phyloP scores from a whole-genome alignment of 1,284 basidiomycete genomes.

The Trichosporon sp. region DNA sequence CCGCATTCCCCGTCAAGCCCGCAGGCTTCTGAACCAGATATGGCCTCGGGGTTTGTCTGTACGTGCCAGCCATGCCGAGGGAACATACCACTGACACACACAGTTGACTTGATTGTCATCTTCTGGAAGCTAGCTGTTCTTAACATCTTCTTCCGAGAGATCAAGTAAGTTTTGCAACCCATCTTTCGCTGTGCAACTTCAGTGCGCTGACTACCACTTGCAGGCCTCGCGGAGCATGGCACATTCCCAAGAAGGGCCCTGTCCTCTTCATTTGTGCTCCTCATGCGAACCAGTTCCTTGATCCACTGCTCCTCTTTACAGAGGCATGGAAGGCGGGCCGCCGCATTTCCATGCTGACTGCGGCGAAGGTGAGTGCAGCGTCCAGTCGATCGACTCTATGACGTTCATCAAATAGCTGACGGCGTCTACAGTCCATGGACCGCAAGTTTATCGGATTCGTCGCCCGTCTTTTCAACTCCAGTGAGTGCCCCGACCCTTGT shows the following conservation, averaged over 20 bases:
- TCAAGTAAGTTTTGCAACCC: constrained; percentile 52
- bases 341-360: constrained; percentile 81
- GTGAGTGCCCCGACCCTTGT: constrained; percentile 55
- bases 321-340: constrained; percentile 82
- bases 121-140: constrained; percentile 66
- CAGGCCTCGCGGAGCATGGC: constrained; percentile 81
- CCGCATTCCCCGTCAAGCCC: background rate
- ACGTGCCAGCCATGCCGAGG: background rate
- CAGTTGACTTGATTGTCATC: constrained; percentile 44
- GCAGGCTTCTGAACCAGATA: background rate
- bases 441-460: constrained; percentile 65
- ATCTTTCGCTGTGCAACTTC: background rate
- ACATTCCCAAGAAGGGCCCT: constrained; percentile 86
- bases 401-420: background rate
- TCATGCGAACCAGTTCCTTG: constrained; percentile 96
- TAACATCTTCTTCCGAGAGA: constrained; percentile 96
- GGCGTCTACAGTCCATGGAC: constrained; percentile 37
- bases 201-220: background rate
- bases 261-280: constrained; percentile 96
- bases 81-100: background rate
- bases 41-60: constrained; percentile 1
- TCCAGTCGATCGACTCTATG: background rate
- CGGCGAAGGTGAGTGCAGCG: constrained; percentile 60
- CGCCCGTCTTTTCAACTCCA: constrained; percentile 79
- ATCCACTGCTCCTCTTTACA: constrained; percentile 80